These are phyloP conservation scores for Aspergillus flavus DNA, from an alignment of 2,329 filamentous ascomycete species.

Conservation along the genomic window DNA sequence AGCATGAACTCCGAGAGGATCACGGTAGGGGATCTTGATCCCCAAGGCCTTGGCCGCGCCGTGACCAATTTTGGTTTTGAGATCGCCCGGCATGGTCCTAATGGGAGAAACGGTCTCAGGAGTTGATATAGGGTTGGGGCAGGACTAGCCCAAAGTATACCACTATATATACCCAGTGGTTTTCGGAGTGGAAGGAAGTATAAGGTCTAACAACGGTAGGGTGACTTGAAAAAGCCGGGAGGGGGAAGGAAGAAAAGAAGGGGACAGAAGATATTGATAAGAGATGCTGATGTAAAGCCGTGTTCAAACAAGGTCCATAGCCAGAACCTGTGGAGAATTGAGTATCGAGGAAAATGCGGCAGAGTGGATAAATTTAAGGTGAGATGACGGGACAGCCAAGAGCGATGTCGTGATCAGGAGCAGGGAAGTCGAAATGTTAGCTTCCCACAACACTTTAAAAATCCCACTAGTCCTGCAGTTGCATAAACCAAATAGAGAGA, in stretches of 20 bases:
- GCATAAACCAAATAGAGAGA: neutral
- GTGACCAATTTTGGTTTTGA: slow-evolving; percentile 65
- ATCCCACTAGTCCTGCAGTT: slow-evolving; percentile 8
- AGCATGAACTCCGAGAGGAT: slow-evolving; percentile 53
- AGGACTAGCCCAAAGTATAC: neutral
- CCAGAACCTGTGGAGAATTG: slow-evolving; percentile 12
- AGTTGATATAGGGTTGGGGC: slow-evolving; percentile 4
- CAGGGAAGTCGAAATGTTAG: slow-evolving; percentile 24
- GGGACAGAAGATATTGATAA: slow-evolving; percentile 1
- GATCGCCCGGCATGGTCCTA: slow-evolving; percentile 36
- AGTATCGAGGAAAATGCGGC: slow-evolving; percentile 5
- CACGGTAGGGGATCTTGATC: slow-evolving; percentile 75
- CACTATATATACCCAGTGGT: neutral
- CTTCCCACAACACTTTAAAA: slow-evolving; percentile 9
- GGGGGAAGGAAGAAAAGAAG: neutral
- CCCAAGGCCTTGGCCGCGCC: slow-evolving; percentile 76
- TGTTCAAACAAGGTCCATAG: slow-evolving; percentile 17
- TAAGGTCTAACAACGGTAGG: neutral
- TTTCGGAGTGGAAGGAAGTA: neutral
- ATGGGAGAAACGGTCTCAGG: neutral
- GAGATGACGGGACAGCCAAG: slow-evolving; percentile 18
- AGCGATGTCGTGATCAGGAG: slow-evolving; percentile 34
- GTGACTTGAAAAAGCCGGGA: neutral
- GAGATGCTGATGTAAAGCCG: neutral
- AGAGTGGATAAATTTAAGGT: slow-evolving; percentile 19